Evolutionary conservation across 2,329 filamentous ascomycete species (phyloP), one percentile per base, ranked within the genome.

Genomic region (Aspergillus uvarum): DNA sequence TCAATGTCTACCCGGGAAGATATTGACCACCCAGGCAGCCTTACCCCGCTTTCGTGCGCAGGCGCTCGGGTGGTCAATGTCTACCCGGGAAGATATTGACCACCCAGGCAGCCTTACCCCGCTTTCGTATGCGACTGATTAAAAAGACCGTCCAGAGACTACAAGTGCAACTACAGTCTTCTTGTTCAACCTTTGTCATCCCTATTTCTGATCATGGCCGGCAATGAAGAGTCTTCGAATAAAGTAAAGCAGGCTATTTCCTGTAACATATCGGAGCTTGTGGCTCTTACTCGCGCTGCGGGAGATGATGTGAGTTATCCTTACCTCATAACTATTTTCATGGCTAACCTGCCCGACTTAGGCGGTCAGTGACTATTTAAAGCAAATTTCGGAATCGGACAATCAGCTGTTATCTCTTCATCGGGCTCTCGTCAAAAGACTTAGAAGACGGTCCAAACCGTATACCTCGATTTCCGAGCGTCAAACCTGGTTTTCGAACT

Each of bases 401-500:
- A 31, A 55, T 55, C 53, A 55, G 38, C 53, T 55, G 31, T 48
- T 55, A 55, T 55, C 53, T 55, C 53, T 55, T 48, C 53, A 48
- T 55, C 53, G 42, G 42, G 53, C 53, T 8, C 53, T 55, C 38
- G 53, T 55, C 42, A 55, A 55, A 48, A 55, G 31, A 29, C 53
- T 55, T 48, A 55, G 47, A 55, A 55, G 42, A 55, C 35, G 19
- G 47, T 22, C 21, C 53, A 55, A 55, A 47, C 22, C 53, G 21
- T 38, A 55, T 47, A 29, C 53, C 53, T 47, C 53, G 24, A 32
- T 55, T 48, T 47, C 24, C 29, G 53, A 55, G 53, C 53, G 53
- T 47, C 53, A 29, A 55, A 44, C 53, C 38, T 55, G 53, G 53
- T 55, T 55, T 55, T 55, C 53, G 53, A 55, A 55, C 53, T 55